Conservation (phyloP, 768 basidiomycete species). For the Mycena maculata region DNA sequence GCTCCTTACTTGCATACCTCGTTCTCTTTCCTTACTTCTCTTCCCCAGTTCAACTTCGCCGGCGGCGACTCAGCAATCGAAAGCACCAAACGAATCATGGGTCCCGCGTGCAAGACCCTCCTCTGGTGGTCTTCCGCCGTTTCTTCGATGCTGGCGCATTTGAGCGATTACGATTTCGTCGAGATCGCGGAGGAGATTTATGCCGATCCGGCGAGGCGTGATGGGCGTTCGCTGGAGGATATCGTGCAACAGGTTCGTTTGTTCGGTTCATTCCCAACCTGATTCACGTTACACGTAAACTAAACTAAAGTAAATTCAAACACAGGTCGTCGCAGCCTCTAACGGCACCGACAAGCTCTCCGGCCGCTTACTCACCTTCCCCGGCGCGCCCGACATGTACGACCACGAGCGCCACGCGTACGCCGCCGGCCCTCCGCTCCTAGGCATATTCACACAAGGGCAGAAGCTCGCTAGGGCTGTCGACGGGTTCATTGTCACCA, state of each 20-base stretch:
- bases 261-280: no score
- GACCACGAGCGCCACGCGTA: constrained; percentile 20
- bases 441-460: no score
- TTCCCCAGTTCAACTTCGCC: no score
- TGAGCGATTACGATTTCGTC: constrained; percentile 22
- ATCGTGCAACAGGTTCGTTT: constrained; percentile 13
- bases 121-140: constrained; percentile 7
- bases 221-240: constrained; percentile 10
- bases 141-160: constrained; percentile 2
- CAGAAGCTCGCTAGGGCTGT: neutral
- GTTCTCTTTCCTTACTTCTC: no score
- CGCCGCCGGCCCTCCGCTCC: neutral
- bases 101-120: constrained; percentile 18
- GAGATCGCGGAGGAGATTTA: constrained; percentile 16
- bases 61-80: no score
- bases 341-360: constrained; percentile 15
- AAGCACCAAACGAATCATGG: constrained; percentile 13
- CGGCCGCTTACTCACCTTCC: neutral
- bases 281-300: no score
- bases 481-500: neutral
- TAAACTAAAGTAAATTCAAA: no score
- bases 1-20: no score
- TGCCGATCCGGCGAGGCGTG: constrained; percentile 2
- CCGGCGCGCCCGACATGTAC: constrained; percentile 19
- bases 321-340: constrained; percentile 6